Percentiles rank a stretch among this genome's conserved stretches.
Conservation (phyloP, 2,329 filamentous ascomycete species). For the Diaporthe eres region DNA sequence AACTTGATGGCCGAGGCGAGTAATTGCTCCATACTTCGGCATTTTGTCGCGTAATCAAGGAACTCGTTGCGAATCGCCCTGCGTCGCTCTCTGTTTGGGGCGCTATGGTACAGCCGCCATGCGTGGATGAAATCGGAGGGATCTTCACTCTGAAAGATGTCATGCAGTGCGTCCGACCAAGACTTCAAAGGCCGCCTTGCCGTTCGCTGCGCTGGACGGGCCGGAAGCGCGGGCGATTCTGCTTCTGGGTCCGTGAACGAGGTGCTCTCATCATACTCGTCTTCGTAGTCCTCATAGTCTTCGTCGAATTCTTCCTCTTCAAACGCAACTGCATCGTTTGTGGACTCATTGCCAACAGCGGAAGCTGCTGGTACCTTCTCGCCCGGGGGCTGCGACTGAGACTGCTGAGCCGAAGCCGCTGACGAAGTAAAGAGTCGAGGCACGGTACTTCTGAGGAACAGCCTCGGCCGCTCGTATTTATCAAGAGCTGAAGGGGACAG, state of each 20-base stretch:
- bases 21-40: constrained; percentile 30
- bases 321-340: neutral
- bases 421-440: constrained; percentile 48
- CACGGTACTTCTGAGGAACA: constrained; percentile 38
- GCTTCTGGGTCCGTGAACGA: neutral
- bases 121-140: constrained; percentile 14
- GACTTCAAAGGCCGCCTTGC: neutral
- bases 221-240: neutral
- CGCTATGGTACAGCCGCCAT: constrained; percentile 35
- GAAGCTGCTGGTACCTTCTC: neutral
- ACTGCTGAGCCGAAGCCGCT: constrained; percentile 40
- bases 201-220: neutral
- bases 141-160: neutral
- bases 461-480: constrained; percentile 42
- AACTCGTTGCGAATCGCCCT: constrained; percentile 26
- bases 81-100: neutral
- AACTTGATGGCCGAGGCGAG: constrained; percentile 34
- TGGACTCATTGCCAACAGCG: neutral
- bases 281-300: constrained; percentile 15
- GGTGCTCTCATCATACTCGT: neutral
- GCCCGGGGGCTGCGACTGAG: neutral
- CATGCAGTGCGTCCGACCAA: neutral
- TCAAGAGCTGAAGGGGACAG: constrained; percentile 44
- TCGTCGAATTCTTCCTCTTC: constrained; percentile 20
- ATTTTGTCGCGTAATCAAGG: constrained; percentile 33